Evolutionary conservation across 352 stramenopile genomes (phyloP).

Genomic region (Lagenidium giganteum): DNA sequence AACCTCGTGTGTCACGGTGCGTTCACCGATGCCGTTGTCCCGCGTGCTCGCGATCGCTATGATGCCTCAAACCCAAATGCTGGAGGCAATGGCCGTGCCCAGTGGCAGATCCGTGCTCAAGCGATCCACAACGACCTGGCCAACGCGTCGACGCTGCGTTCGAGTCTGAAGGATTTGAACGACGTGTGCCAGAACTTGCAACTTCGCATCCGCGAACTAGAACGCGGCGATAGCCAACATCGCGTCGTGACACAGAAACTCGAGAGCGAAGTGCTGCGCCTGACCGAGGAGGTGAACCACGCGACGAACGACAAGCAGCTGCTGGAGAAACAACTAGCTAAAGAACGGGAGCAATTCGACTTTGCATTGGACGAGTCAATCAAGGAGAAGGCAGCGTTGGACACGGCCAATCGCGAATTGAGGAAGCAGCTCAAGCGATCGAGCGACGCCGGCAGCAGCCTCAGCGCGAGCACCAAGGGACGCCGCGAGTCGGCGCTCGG

Average conservation of each 20-base stretch:
- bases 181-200: constrained; percentile 53
- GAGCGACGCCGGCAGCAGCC: constrained; percentile 28
- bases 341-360: constrained; percentile 59
- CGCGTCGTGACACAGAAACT: constrained; percentile 66
- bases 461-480: constrained; percentile 10
- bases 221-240: constrained; percentile 53
- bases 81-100: constrained; percentile 21
- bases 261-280: constrained; percentile 49
- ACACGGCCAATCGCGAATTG: constrained; percentile 55
- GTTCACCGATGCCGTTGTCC: constrained; percentile 55
- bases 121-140: constrained; percentile 54
- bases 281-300: constrained; percentile 26
- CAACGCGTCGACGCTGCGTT: constrained; percentile 39
- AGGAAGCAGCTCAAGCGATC: constrained; percentile 66
- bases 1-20: constrained; percentile 63
- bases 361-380: constrained; percentile 59
- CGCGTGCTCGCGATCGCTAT: constrained; percentile 15
- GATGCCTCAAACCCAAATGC: background rate
- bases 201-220: constrained; percentile 51
- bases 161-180: constrained; percentile 39
- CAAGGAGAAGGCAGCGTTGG: constrained; percentile 68
- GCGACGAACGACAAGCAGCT: constrained; percentile 29
- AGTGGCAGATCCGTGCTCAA: constrained; percentile 61
- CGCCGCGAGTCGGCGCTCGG: constrained; percentile 22
- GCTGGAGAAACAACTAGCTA: constrained; percentile 41